These are phyloP conservation scores for Trichomonascaceae sp. DNA, from an alignment of 1,139 yeast species.

Conservation along the genomic window DNA sequence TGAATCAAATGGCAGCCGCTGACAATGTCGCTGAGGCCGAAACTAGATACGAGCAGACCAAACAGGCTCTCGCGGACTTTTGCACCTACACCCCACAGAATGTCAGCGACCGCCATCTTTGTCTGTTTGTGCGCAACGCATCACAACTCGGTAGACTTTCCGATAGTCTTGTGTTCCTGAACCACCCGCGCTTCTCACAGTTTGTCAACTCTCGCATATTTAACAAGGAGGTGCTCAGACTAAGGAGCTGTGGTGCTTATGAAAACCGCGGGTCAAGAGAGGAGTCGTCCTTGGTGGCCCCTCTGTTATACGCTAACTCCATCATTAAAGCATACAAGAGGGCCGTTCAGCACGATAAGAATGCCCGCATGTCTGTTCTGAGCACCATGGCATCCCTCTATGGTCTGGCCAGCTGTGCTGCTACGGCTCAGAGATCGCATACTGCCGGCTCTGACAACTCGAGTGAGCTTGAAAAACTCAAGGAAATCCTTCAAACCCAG, in stretches of 20 bases:
- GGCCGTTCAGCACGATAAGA: neutral
- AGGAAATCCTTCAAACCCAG: neutral
- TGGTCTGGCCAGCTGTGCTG: neutral
- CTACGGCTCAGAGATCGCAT: no score
- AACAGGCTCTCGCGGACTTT: slow-evolving; percentile 7
- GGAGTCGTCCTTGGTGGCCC: neutral
- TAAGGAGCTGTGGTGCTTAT: slow-evolving; percentile 2
- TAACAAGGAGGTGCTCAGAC: slow-evolving; percentile 3
- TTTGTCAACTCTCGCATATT: neutral
- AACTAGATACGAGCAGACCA: slow-evolving; percentile 5
- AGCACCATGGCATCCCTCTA: neutral
- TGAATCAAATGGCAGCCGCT: slow-evolving; percentile 5
- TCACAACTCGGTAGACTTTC: slow-evolving; percentile 7
- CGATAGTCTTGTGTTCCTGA: slow-evolving; percentile 4
- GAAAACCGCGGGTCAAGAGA: no score
- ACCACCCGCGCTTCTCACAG: slow-evolving; percentile 2
- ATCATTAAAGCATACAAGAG: neutral
- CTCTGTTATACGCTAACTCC: neutral
- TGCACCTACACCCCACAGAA: slow-evolving; percentile 7
- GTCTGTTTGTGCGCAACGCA: slow-evolving; percentile 6
- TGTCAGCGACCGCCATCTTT: slow-evolving; percentile 8
- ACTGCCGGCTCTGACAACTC: neutral
- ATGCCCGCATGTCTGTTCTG: neutral
- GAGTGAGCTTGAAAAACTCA: neutral
- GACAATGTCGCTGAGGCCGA: slow-evolving; percentile 8